These are phyloP conservation scores for Pinus tabuliformis DNA, from an alignment of 75 land plant genomes.

Conservation along the genomic window DNA sequence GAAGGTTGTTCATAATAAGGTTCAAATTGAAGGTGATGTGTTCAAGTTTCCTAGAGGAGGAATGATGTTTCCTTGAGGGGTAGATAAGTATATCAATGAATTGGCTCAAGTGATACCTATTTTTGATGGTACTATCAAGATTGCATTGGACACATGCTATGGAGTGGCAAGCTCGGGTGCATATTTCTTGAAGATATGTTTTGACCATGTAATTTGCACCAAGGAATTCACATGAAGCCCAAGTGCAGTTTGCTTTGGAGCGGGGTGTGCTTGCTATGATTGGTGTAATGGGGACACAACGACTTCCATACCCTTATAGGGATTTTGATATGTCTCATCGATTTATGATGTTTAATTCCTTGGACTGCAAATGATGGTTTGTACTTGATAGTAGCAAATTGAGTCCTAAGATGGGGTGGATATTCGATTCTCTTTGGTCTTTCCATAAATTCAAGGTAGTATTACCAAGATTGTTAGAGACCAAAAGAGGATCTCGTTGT, in stretches of 20 bases:
- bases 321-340: conserved; percentile 93
- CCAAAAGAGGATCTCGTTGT: no score
- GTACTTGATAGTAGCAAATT: not conserved
- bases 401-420: not conserved
- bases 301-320: conserved; percentile 81
- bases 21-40: conserved; percentile 84
- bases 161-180: conserved; percentile 99
- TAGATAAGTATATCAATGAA: conserved; percentile 70
- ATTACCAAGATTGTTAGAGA: no score
- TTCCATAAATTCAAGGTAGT: no score
- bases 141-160: conserved; percentile 94
- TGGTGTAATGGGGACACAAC: conserved; percentile 73
- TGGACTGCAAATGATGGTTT: conserved; percentile 74
- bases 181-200: conserved; percentile 70
- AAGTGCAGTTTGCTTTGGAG: conserved; percentile 90
- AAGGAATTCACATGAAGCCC: conserved; percentile 84
- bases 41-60: conserved; percentile 96
- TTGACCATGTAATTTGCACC: conserved; percentile 96
- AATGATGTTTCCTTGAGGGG: conserved; percentile 88
- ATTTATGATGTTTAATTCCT: conserved; percentile 76
- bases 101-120: conserved; percentile 85
- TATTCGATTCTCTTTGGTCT: no score
- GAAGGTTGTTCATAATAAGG: conserved; percentile 94
- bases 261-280: conserved; percentile 93
- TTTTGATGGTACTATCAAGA: conserved; percentile 79